Evolutionary conservation across 805 yeast species (phyloP).

Genomic region (Suhomyces sp.): DNA sequence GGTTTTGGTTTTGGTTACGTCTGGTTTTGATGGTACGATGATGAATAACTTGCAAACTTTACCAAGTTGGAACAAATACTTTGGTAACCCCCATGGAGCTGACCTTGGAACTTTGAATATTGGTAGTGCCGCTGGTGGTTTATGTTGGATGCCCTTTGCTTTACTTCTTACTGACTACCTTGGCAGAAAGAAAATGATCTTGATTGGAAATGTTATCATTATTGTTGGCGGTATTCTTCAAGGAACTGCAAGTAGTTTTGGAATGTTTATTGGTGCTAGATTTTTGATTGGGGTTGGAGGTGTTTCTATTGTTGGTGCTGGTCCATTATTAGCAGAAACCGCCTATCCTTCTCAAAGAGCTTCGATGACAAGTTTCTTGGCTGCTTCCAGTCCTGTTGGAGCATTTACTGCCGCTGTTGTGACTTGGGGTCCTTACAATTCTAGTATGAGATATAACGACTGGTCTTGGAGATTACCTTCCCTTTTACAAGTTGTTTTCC

Average conservation of each 20-base stretch:
- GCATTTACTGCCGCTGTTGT: constrained; percentile 25
- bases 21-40: constrained; percentile 21
- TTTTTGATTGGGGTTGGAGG: constrained; percentile 30
- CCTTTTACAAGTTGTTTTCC: constrained; percentile 28
- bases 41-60: constrained; percentile 22
- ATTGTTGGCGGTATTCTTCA: constrained; percentile 23
- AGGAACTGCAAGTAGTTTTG: constrained; percentile 19
- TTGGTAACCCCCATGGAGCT: constrained; percentile 8
- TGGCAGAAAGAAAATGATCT: constrained; percentile 21
- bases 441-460: constrained; percentile 5
- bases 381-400: constrained; percentile 38
- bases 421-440: constrained; percentile 33
- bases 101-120: constrained; percentile 1
- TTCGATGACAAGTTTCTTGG: constrained; percentile 26
- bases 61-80: constrained; percentile 17
- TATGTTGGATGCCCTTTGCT: constrained; percentile 10
- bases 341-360: constrained; percentile 5
- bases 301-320: constrained; percentile 3
- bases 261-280: constrained; percentile 32
- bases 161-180: constrained; percentile 11
- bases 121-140: constrained; percentile 9
- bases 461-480: constrained; percentile 35
- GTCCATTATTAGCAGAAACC: constrained; percentile 3
- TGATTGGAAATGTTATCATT: constrained; percentile 19
- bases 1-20: constrained; percentile 11